Base-by-base conservation (phyloP, 23 red algal species). In the Rhodosorus marinus region DNA sequence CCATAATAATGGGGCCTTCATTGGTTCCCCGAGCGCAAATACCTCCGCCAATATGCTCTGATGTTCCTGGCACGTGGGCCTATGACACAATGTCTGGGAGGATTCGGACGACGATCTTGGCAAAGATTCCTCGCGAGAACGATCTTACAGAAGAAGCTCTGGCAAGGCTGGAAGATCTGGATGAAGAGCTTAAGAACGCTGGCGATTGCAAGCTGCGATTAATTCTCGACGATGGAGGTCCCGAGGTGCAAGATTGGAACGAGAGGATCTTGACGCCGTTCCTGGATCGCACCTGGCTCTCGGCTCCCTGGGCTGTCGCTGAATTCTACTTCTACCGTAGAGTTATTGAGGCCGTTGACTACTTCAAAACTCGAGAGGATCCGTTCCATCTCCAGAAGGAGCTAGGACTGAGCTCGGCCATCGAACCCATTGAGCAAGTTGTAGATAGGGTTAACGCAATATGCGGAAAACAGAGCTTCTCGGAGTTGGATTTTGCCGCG, bases 241-340 rank as follows among this genome's bases (percentile, higher is more conserved):
- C 75, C 14, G 88, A 95, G 29, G 52, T 70, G 8, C 24, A 20
- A 31, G 46, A 31, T 8, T 95, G 88, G 88, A 52, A 64, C 5
- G 28, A 29, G 23, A 36, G 9, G 1, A 93, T 93, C 67, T 47
- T 95, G 30, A 24, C 31, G n/a, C 49, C 51, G 0, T 54, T 60
- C 50, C 19, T 83, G 1, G 33, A 60, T 1, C 40, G 57, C 15
- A 95, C 76, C 15, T 95, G 88, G 88, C 69, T 95, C 19, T 67
- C 76, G 2, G 78, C 76, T 0, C 88, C 88, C 21, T 95, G 76
- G 75, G 59, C 46, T 14, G 35, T 83, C 0, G 60, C 80, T 8
- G 88, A 95, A 58, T 95, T 95, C 62, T 95, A 95, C 31, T 78
- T 84, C 52, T 95, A 95, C 62, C 88, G 88, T 28, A 53, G 70